A percentile compares a stretch with the other conserved stretches of the same genome.
Evolutionary conservation across 2,329 filamentous ascomycete genomes (phyloP).

Genomic region (Elsinoe arachidis): DNA sequence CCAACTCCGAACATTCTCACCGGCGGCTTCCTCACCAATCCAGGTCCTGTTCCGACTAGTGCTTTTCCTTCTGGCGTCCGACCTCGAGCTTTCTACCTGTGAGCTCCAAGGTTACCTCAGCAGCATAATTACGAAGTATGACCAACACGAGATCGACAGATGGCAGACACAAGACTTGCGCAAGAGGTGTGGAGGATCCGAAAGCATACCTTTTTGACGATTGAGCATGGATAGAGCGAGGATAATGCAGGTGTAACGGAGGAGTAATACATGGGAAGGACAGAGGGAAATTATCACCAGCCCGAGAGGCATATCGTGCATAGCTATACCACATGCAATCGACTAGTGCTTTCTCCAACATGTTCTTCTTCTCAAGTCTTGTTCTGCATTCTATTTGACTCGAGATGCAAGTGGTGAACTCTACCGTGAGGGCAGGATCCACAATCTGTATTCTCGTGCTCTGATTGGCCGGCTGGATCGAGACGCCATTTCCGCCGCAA

Average conservation of each 20-base stretch:
- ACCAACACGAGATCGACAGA: background rate
- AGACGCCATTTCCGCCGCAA: slow-evolving; percentile 2
- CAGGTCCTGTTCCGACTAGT: background rate
- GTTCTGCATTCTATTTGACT: too few relatives aligned
- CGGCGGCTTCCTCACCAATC: background rate
- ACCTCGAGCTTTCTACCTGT: slow-evolving; percentile 11
- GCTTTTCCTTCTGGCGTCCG: background rate
- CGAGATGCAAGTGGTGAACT: too few relatives aligned
- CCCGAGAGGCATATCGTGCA: background rate
- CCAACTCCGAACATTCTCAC: background rate
- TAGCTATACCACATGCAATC: slow-evolving; percentile 8
- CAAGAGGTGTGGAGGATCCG: too few relatives aligned
- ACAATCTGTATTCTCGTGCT: background rate
- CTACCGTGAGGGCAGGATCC: too few relatives aligned
- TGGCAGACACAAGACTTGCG: too few relatives aligned
- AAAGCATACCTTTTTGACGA: too few relatives aligned
- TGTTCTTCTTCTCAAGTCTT: background rate
- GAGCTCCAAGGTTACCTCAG: background rate
- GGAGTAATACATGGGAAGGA: background rate
- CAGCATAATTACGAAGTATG: background rate
- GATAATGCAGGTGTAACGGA: too few relatives aligned
- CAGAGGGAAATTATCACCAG: background rate
- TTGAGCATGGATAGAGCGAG: too few relatives aligned
- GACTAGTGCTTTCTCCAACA: background rate
- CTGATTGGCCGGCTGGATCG: background rate